Percentiles rank a stretch among this genome's conserved stretches.
These are phyloP conservation scores for Seminavis robusta DNA, from an alignment of 108 stramenopile genomes.

Conservation along the genomic window DNA sequence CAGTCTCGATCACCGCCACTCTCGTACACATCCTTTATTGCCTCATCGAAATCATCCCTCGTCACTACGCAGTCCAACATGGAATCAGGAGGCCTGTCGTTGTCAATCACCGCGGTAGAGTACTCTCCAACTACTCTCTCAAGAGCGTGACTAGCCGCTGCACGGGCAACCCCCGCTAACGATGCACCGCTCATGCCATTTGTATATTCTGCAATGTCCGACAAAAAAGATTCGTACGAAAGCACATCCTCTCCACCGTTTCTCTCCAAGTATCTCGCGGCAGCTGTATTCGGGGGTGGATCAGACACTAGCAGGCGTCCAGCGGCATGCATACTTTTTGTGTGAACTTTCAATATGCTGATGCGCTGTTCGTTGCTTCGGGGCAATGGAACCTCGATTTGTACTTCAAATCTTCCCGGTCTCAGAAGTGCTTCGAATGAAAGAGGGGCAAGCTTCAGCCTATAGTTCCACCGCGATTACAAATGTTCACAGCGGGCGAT, in stretches of 20 bases:
- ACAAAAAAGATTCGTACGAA: conserved; percentile 57
- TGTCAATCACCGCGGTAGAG: too few species aligned
- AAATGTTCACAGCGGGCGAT: too few species aligned
- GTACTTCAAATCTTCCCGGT: conserved; percentile 84
- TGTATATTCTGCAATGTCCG: conserved; percentile 52
- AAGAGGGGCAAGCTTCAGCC: too few species aligned
- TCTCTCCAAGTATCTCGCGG: conserved; percentile 24
- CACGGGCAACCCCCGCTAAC: conserved; percentile 72
- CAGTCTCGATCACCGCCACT: too few species aligned
- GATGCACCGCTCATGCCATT: conserved; percentile 82
- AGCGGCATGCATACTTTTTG: conserved; percentile 60
- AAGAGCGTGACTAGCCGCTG: conserved; percentile 73
- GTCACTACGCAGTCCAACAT: too few species aligned
- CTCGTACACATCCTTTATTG: too few species aligned
- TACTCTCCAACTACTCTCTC: conserved; percentile 73
- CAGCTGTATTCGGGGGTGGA: conserved; percentile 55
- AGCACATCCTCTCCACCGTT: conserved; percentile 16
- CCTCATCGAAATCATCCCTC: too few species aligned
- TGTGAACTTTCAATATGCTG: conserved; percentile 78
- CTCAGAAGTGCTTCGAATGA: conserved; percentile 74
- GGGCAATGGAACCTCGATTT: conserved; percentile 83
- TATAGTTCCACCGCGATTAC: too few species aligned
- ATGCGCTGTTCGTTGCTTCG: conserved; percentile 62
- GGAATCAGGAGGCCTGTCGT: too few species aligned
- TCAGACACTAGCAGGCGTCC: conserved; percentile 71